Evolutionary conservation across 805 yeast species (phyloP).

Genomic region (Limtongozyma cylindracea): DNA sequence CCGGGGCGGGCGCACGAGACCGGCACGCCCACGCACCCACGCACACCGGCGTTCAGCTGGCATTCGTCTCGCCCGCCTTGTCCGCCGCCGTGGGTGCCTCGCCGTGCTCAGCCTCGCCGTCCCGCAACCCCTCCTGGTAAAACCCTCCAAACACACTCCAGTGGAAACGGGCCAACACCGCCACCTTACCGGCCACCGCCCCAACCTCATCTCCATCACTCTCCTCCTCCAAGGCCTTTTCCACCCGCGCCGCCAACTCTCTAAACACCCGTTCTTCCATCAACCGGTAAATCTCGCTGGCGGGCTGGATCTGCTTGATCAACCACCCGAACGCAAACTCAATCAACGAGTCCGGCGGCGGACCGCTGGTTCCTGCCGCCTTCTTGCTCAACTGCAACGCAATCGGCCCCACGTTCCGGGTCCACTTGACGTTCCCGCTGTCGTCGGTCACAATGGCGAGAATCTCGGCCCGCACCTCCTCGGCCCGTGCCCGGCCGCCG

Average conservation of each 20-base stretch:
- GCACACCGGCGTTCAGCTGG: no score
- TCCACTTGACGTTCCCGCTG: conserved; percentile 78
- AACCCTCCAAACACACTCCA: conserved; percentile 64
- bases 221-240: conserved; percentile 18
- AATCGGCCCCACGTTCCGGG: conserved; percentile 50
- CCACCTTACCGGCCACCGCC: conserved; percentile 29
- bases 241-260: conserved; percentile 15
- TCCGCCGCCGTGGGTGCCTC: no score
- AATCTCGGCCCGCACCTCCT: conserved; percentile 37
- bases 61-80: no score
- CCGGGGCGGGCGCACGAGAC: no score
- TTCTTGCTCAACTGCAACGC: conserved; percentile 38
- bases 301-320: conserved; percentile 67
- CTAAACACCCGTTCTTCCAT: conserved; percentile 44
- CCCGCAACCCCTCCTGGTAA: no score
- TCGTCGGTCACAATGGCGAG: conserved; percentile 64
- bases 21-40: no score
- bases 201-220: no score
- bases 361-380: conserved; percentile 2
- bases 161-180: conserved; percentile 50
- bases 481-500: conserved; percentile 11
- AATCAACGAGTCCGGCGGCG: conserved; percentile 12
- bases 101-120: no score
- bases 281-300: conserved; percentile 47
- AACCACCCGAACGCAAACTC: conserved; percentile 60